Base-by-base conservation (phyloP, 2,329 filamentous ascomycete genomes). In the Fusarium protoensiforme region DNA sequence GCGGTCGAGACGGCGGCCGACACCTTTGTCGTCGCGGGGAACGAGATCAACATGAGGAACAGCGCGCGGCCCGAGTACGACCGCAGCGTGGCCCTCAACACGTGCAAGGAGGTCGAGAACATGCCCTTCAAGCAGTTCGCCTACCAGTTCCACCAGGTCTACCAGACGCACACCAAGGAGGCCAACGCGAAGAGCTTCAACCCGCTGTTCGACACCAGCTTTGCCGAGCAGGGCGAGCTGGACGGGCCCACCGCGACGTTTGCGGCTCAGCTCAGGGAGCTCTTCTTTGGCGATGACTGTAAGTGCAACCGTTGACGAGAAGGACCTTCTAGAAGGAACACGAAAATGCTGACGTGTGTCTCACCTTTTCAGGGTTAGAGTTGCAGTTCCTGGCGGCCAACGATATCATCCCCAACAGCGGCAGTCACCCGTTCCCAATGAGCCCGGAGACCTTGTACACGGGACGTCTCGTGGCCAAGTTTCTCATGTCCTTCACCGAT, bases 101-200 rank as follows among this genome's bases (percentile, higher is more conserved):
- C 86, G 33, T 88, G 85, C 80, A 79, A 79, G 33, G 86, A 88
- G 76, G 83, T 90, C 54, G 88, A 90, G 77, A 88, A 89, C 72
- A 82, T 90, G 82, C 88, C 88, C 1, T 90, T 90, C 76, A 87
- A 86, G 79, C 88, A 90, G 79, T 89, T 90, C 75, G 87, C 87
- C 5, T 89, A 87, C 71, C 88, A 89, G 79, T 90, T 90, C 77
- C 88, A 90, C 78, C 85, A 89, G 75, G 84, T 89, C 64, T 90
- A 89, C 75, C 87, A 89, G 81, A 90, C 88, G 22, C 87, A 89
- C 77, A 84, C 82, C 63, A 83, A 83, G 72, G 87, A 89, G 69
- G 82, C 83, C 5, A 84, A 84, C 48, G 78, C 83, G 9, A 86
- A 83, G 78, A 82, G 87, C 57, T 90, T 89, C 76, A 90, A 90